Evolutionary conservation across 305 asterid genomes (phyloP).

Genomic region (Solanum hybrid): DNA sequence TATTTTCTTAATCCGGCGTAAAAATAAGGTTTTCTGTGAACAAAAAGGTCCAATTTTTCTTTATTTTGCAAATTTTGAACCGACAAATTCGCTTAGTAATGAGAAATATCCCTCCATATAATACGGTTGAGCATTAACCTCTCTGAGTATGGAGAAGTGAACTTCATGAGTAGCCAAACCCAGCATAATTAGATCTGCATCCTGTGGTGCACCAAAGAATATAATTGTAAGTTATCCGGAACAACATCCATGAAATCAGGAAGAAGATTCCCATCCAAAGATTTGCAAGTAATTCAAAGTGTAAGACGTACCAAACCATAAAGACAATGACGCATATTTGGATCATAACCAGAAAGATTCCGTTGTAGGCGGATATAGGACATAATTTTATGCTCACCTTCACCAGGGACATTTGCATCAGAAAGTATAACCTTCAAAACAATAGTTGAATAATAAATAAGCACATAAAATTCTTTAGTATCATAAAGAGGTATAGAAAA

Average conservation of each 20-base stretch:
- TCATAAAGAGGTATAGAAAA: background rate
- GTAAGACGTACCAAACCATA: constrained; percentile 76
- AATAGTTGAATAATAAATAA: constrained; percentile 1
- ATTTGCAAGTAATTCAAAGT: background rate
- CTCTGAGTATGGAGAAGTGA: constrained; percentile 86
- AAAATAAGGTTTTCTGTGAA: background rate
- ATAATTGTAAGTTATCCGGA: background rate
- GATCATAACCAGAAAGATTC: constrained; percentile 88
- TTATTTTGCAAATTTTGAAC: background rate
- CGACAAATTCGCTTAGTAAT: background rate
- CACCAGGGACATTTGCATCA: constrained; percentile 99
- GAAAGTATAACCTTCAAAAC: constrained; percentile 83
- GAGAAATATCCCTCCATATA: background rate
- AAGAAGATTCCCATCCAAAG: background rate
- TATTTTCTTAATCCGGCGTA: background rate
- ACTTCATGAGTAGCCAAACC: constrained; percentile 77
- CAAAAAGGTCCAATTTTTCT: background rate
- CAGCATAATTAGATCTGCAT: constrained; percentile 86
- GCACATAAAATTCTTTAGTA: background rate
- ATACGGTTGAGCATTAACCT: constrained; percentile 40
- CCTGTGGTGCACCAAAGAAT: constrained; percentile 33
- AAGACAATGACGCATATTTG: constrained; percentile 92
- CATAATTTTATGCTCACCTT: constrained; percentile 99
- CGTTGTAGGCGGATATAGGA: constrained; percentile 91
- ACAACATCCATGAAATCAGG: background rate